Conservation (phyloP, 495 filamentous ascomycete species). For the Chaetomium tenue region DNA sequence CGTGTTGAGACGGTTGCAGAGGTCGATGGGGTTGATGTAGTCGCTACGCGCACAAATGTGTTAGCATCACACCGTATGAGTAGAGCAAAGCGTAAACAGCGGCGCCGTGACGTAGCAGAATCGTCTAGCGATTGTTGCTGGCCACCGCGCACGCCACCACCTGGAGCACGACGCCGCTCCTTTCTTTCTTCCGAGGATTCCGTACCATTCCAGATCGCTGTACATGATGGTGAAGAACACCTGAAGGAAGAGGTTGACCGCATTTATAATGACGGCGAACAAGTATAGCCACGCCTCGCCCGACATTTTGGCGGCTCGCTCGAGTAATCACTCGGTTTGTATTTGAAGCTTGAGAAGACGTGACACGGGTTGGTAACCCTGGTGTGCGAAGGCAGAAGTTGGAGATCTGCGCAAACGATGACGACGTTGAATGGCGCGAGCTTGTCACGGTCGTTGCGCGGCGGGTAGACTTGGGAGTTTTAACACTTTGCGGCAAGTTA, state of each 20-base stretch:
- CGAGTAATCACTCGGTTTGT: background rate
- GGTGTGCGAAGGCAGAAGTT: background rate
- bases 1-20: conserved; percentile 99
- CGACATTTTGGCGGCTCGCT: conserved; percentile 69
- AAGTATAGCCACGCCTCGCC: conserved; percentile 99
- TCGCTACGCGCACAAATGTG: conserved; percentile 57
- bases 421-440: background rate
- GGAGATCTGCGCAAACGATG: background rate
- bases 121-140: conserved; percentile 3
- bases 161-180: background rate
- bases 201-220: conserved; percentile 95
- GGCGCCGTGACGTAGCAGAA: background rate
- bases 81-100: conserved; percentile 1
- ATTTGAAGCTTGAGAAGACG: background rate
- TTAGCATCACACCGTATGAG: background rate
- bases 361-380: background rate
- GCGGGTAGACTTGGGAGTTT: background rate
- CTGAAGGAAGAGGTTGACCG: conserved; percentile 99
- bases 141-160: background rate
- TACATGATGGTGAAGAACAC: conserved; percentile 99
- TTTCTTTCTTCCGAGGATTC: conserved; percentile 19
- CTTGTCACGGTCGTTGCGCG: background rate
- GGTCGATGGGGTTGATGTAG: conserved; percentile 99
- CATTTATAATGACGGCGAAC: conserved; percentile 97
- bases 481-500: background rate